Conservation (phyloP, 257 asterid species). For the Lycium ferocissimum region DNA sequence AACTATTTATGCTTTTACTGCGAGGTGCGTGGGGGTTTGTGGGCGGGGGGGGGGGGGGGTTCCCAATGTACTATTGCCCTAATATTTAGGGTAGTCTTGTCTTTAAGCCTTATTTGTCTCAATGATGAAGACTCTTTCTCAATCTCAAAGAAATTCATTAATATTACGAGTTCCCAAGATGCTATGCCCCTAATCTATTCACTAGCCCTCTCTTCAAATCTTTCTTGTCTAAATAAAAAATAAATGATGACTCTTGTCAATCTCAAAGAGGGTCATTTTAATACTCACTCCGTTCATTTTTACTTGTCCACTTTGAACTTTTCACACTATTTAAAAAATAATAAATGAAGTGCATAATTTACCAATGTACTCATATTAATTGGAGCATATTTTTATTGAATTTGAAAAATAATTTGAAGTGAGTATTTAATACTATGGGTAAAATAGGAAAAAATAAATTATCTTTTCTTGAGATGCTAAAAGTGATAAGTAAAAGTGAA, state of each 20-base stretch:
- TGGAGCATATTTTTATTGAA: too few species aligned
- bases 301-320: too few species aligned
- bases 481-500: too few species aligned
- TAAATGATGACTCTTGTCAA: not conserved
- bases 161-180: not conserved
- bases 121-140: slow-evolving; percentile 1
- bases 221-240: not conserved
- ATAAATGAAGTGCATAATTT: too few species aligned
- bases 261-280: not conserved
- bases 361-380: too few species aligned
- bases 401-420: too few species aligned
- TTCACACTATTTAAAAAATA: too few species aligned
- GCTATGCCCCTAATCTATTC: not conserved
- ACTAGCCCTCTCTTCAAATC: slow-evolving; percentile 14
- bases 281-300: not conserved
- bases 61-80: slow-evolving; percentile 17
- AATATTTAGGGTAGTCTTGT: slow-evolving; percentile 4
- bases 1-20: too few species aligned
- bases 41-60: not conserved
- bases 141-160: slow-evolving; percentile 5
- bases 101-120: not conserved
- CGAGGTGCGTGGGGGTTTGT: too few species aligned
- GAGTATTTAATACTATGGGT: too few species aligned
- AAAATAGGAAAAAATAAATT: too few species aligned
- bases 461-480: too few species aligned